A percentile compares a stretch with the other conserved stretches of the same genome.
Evolutionary conservation across 495 filamentous ascomycete species (phyloP).

Genomic region (Oidiodendron maius): DNA sequence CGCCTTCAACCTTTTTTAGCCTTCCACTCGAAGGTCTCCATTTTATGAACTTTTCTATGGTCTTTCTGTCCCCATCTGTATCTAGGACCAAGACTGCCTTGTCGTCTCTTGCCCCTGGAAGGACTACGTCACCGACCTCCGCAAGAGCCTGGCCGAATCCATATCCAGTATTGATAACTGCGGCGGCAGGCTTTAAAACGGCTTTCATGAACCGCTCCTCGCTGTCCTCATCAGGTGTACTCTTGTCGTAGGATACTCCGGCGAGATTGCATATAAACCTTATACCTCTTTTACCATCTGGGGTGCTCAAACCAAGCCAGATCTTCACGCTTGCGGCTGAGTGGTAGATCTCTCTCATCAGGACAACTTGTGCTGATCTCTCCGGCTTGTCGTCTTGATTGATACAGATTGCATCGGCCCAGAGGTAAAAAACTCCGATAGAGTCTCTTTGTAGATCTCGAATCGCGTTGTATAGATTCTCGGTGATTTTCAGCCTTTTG

Average conservation of each 20-base stretch:
- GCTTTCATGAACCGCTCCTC: background rate
- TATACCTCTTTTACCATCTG: background rate
- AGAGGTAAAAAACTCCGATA: conserved; percentile 49
- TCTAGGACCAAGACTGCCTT: background rate
- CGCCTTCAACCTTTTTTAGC: background rate
- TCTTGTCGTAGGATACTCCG: background rate
- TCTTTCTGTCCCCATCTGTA: background rate
- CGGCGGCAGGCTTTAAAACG: background rate
- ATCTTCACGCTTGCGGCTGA: conserved; percentile 4
- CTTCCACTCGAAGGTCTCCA: background rate
- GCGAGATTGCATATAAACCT: conserved; percentile 1
- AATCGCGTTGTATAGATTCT: conserved; percentile 11
- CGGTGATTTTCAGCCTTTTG: conserved; percentile 11
- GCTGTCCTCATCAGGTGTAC: background rate
- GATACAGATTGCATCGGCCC: conserved; percentile 23
- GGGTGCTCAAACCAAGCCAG: conserved; percentile 1
- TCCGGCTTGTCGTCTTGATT: conserved; percentile 9
- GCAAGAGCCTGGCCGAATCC: background rate
- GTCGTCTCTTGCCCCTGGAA: background rate
- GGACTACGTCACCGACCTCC: background rate
- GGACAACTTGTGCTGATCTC: conserved; percentile 6
- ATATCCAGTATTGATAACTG: background rate
- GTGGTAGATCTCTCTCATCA: conserved; percentile 11
- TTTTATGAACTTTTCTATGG: background rate
- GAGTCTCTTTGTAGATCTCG: conserved; percentile 27